These are phyloP conservation scores for Radiomyces spectabilis DNA, from an alignment of 192 early-diverging fungal species.

Conservation along the genomic window DNA sequence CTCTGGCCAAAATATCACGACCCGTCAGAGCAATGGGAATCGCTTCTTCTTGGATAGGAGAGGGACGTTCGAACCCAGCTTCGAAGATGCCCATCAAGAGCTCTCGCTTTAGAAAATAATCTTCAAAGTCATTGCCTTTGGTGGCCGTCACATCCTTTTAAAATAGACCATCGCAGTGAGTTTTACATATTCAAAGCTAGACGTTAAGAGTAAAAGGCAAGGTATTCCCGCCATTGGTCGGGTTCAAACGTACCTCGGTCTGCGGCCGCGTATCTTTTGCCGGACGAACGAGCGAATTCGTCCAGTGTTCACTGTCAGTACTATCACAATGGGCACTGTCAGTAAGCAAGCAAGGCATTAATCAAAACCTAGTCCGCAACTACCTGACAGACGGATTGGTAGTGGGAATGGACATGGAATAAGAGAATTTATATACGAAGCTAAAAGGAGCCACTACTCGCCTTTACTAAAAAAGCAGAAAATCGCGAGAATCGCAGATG, in stretches of 20 bases:
- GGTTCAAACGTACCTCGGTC: constrained; percentile 66
- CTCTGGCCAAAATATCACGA: constrained; percentile 92
- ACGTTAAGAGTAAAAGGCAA: background rate
- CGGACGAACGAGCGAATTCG: constrained; percentile 67
- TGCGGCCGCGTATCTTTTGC: constrained; percentile 87
- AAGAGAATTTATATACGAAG: too few species aligned
- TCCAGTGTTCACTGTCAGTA: constrained; percentile 67
- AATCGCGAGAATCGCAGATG: too few species aligned
- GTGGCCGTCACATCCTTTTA: constrained; percentile 84
- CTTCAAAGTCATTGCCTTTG: constrained; percentile 99
- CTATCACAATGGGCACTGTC: constrained; percentile 29
- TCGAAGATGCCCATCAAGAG: constrained; percentile 98
- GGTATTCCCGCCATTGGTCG: too few species aligned
- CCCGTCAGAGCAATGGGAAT: constrained; percentile 96
- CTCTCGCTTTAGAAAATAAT: constrained; percentile 95
- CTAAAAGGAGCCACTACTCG: too few species aligned
- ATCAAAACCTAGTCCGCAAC: too few species aligned
- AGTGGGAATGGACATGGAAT: too few species aligned
- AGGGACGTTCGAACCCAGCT: constrained; percentile 95
- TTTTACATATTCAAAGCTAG: background rate
- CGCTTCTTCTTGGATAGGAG: constrained; percentile 98
- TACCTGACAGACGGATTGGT: too few species aligned
- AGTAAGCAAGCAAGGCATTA: too few species aligned
- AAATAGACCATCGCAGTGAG: constrained; percentile 1
- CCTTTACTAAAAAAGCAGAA: too few species aligned